Evolutionary conservation across 805 yeast genomes (phyloP).

Genomic region (Ogataea wickerhamii): DNA sequence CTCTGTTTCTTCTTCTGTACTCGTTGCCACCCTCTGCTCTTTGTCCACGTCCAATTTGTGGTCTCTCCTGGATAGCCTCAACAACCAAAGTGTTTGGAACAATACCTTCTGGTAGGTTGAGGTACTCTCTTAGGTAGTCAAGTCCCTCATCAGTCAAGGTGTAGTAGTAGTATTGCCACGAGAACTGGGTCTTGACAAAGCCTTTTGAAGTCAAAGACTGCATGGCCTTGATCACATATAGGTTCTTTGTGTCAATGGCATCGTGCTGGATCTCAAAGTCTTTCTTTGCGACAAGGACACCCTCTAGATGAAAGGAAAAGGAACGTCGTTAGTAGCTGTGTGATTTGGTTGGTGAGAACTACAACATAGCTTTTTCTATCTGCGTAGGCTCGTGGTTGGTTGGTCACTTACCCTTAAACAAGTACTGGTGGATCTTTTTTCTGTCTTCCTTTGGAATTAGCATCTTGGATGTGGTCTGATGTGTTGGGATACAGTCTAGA

Average conservation of each 20-base stretch:
- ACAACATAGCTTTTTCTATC: no score
- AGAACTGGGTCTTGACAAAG: constrained; percentile 98
- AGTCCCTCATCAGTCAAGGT: constrained; percentile 99
- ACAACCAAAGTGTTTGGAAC: constrained; percentile 98
- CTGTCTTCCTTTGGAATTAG: constrained; percentile 99
- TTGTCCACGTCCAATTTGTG: constrained; percentile 42
- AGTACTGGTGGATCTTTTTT: constrained; percentile 98
- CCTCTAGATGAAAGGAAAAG: constrained; percentile 56
- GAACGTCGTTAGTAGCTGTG: constrained; percentile 11
- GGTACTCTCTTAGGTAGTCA: constrained; percentile 95
- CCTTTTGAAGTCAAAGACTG: constrained; percentile 99
- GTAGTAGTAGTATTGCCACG: constrained; percentile 99
- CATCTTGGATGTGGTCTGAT: constrained; percentile 52
- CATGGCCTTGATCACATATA: constrained; percentile 96
- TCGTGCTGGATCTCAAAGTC: constrained; percentile 98
- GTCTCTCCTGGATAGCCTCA: constrained; percentile 84
- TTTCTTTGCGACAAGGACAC: constrained; percentile 99
- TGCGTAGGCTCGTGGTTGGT: neutral
- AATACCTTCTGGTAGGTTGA: constrained; percentile 97
- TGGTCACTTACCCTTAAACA: constrained; percentile 86
- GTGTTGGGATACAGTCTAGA: constrained; percentile 2
- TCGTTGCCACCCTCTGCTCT: constrained; percentile 51
- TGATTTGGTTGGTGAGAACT: no score
- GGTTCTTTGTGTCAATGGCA: constrained; percentile 96
- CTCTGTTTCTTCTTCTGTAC: constrained; percentile 60